Percentiles rank a stretch among this genome's conserved stretches.
phyloP scores from a whole-genome alignment of 495 filamentous ascomycete genomes.

The Mytilinidion resinicola region DNA sequence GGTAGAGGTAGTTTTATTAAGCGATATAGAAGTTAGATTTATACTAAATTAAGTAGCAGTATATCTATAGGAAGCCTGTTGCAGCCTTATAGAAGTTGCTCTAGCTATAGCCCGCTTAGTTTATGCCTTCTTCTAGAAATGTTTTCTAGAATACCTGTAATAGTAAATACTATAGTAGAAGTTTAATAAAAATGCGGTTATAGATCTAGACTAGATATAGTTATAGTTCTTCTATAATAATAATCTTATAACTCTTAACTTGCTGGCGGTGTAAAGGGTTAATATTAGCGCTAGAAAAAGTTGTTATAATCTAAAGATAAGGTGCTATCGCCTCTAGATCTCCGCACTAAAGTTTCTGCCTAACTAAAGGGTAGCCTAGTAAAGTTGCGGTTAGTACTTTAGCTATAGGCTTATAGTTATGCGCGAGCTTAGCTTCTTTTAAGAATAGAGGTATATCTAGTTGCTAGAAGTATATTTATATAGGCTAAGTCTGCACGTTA shows the following conservation, averaged over 20 bases:
- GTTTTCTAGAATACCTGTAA: neutral
- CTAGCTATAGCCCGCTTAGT: neutral
- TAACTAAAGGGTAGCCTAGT: neutral
- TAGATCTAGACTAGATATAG: conserved; percentile 3
- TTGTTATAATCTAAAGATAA: conserved; percentile 1
- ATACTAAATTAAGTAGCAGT: conserved; percentile 14
- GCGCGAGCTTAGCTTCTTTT: neutral
- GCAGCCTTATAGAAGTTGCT: conserved; percentile 8
- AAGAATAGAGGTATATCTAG: neutral
- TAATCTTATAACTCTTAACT: neutral
- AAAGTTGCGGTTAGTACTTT: neutral
- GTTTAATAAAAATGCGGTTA: conserved; percentile 3
- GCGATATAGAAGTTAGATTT: conserved; percentile 24
- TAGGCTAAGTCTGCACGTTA: neutral
- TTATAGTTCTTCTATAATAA: conserved; percentile 4
- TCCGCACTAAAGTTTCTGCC: neutral
- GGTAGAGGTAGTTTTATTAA: conserved; percentile 5
- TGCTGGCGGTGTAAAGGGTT: conserved; percentile 2
- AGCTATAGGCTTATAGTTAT: neutral
- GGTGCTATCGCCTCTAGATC: conserved; percentile 1
- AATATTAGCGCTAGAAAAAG: conserved; percentile 1
- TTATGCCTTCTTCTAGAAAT: neutral
- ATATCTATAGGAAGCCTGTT: conserved; percentile 15
- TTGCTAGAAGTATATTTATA: neutral
- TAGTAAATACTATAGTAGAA: conserved; percentile 1